These are phyloP conservation scores for Nemania sp. DNA, from an alignment of 2,329 filamentous ascomycete genomes.

Conservation along the genomic window DNA sequence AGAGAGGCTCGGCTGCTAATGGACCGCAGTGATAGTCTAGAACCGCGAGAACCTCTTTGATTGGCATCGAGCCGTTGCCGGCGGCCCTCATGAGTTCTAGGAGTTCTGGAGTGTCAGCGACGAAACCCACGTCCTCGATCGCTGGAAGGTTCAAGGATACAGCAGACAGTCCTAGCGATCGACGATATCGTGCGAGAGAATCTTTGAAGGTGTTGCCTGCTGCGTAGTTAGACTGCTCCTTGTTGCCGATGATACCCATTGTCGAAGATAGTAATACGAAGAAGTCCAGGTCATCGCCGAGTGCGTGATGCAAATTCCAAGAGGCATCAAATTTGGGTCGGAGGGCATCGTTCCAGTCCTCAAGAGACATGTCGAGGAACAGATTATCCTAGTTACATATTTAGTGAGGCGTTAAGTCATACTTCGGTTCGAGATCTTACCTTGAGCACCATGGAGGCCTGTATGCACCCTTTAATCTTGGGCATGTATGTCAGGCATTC, in stretches of 20 bases:
- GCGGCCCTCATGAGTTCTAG: slow-evolving; percentile 24
- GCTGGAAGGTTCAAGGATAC: slow-evolving; percentile 31
- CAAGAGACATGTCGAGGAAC: slow-evolving; percentile 43
- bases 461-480: slow-evolving; percentile 48
- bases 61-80: slow-evolving; percentile 19
- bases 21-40: slow-evolving; percentile 34
- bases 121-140: slow-evolving; percentile 26
- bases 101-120: slow-evolving; percentile 31
- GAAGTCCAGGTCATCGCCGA: slow-evolving; percentile 21
- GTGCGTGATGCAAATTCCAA: slow-evolving; percentile 46
- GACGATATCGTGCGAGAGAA: slow-evolving; percentile 30
- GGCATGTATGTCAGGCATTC: slow-evolving; percentile 33
- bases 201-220: slow-evolving; percentile 32
- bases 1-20: neutral
- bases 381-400: slow-evolving; percentile 31
- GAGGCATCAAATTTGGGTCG: slow-evolving; percentile 48
- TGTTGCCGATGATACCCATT: slow-evolving; percentile 30
- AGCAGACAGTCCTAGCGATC: slow-evolving; percentile 26
- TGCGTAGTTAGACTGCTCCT: slow-evolving; percentile 31
- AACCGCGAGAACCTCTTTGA: slow-evolving; percentile 25
- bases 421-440: slow-evolving; percentile 17
- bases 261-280: slow-evolving; percentile 33
- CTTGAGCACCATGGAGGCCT: slow-evolving; percentile 46
- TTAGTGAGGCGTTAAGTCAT: neutral
- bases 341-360: slow-evolving; percentile 43